Conservation (phyloP, 331 rosid genomes). For the Pyracantha coccinea region DNA sequence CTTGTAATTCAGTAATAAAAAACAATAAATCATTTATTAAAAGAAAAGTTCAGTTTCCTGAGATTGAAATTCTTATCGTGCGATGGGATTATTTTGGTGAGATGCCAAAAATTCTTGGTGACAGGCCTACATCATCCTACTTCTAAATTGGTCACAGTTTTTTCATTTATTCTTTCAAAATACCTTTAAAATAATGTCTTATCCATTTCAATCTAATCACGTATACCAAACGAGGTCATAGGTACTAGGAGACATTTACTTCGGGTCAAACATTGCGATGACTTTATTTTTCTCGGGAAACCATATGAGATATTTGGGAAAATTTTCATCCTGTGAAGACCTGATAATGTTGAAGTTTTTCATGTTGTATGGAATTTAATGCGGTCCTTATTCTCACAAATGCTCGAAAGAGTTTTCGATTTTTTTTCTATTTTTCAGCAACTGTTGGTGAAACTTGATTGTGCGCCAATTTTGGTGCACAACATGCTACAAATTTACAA, state of each 20-base stretch:
- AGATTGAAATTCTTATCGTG: no score
- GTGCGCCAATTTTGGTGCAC: neutral
- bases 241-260: neutral
- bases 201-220: no score
- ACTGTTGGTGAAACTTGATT: neutral
- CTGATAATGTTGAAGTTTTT: neutral
- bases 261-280: neutral
- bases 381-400: neutral
- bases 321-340: neutral
- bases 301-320: neutral
- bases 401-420: neutral
- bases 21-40: no score
- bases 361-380: neutral
- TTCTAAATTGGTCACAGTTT: no score
- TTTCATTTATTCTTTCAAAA: no score
- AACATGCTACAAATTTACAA: neutral
- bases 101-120: no score
- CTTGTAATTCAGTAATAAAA: no score
- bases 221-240: no score
- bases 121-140: no score
- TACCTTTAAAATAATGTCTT: no score
- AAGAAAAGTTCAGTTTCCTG: no score
- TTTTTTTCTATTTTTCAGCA: neutral
- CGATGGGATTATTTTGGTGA: no score
- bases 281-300: neutral